These are phyloP conservation scores for Pythium myriotylum DNA, from an alignment of 352 stramenopile species.

Conservation along the genomic window DNA sequence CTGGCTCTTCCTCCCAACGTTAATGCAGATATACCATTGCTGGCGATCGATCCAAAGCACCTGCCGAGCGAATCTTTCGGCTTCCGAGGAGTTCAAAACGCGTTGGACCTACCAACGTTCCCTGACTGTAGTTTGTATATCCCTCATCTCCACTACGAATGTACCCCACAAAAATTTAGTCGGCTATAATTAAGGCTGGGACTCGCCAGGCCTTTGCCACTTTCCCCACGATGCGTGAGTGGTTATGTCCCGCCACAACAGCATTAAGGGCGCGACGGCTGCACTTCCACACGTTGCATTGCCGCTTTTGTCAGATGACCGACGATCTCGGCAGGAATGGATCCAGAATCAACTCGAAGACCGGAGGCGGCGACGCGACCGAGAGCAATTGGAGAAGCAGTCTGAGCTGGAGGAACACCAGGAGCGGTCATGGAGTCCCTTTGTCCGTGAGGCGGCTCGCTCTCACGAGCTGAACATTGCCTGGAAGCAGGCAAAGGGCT, in stretches of 20 bases:
- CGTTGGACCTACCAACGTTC: no score
- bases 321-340: constrained; percentile 45
- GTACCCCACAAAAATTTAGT: no score
- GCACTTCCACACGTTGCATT: constrained; percentile 3
- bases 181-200: neutral
- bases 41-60: no score
- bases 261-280: neutral
- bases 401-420: constrained; percentile 36
- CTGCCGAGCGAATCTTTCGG: no score
- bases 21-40: no score
- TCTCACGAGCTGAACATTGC: constrained; percentile 69
- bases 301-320: constrained; percentile 1
- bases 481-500: constrained; percentile 56
- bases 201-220: no score
- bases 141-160: no score
- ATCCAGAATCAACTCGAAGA: constrained; percentile 49
- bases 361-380: constrained; percentile 42
- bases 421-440: constrained; percentile 54
- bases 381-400: constrained; percentile 33
- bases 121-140: no score
- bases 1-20: no score
- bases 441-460: constrained; percentile 33
- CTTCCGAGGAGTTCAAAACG: no score
- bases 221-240: neutral
- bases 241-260: constrained; percentile 11